Base-by-base conservation (phyloP, 495 filamentous ascomycete genomes). In the Chlorociboria aeruginascens region DNA sequence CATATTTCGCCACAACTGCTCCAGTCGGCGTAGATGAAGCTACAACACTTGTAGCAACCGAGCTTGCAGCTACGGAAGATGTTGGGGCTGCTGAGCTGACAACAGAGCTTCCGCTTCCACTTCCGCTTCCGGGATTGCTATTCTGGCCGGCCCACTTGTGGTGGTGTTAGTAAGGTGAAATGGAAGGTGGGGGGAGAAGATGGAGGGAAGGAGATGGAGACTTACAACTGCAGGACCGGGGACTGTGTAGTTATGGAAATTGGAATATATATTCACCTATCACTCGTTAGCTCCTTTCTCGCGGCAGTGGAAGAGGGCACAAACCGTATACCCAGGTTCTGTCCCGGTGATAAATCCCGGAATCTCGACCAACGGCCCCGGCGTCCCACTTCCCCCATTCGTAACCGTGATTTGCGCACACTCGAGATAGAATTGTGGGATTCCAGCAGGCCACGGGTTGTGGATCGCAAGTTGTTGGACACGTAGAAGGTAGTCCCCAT, bases 401-500 rank as follows among this genome's bases (percentile, higher is more conserved):
- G 63, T 69, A 40, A 83, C 70, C 12, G 64, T 74, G 55, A 83
- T 48, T 51, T 82, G 78, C 17, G 68, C 77, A 47, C 78, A 82
- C 45, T 64, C 63, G 51, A 78, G 62, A 53, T 78, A 79, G 55
- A 71, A 78, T 59, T 76, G 73, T 0, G 75, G 67, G 43, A 67
- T 65, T 44, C 66, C 66, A 13, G 55, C 55, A 6, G 54, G 38
- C 37, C 47, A 56, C 10, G 72, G 70, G 62, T 74, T 74, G 62
- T 80, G 74, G 48, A 79, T 68, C 35, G 69, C 78, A 16, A 81
- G 69, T 10, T 70, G 69, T 55, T 82, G 76, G 44, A 75, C 71
- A 3, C 78, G 70, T 39, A 80, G 61, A 42, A 82, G 72, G 52
- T 82, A 82, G 48, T 81, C 71, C 42, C 78, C 78, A 40, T 61